phyloP scores from a whole-genome alignment of 805 yeast genomes.

The Saccharomycopsis olivae region DNA sequence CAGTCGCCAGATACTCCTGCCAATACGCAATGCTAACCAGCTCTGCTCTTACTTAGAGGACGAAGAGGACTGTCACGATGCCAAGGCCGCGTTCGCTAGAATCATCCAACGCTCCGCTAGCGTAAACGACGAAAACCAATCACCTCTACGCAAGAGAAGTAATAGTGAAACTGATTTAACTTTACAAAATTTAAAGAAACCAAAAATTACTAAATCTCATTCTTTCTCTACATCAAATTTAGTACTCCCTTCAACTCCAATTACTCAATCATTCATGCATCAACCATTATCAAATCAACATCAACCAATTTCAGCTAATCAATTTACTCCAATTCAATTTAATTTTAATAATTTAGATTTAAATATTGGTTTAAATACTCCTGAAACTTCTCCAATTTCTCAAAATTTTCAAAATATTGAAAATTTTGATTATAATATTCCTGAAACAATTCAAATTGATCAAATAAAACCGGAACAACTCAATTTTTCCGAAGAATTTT shows the following conservation, averaged over 20 bases:
- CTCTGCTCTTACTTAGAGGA: neutral
- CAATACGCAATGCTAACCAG: neutral
- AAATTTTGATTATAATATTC: too few species aligned
- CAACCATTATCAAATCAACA: neutral
- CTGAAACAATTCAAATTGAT: too few species aligned
- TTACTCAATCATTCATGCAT: neutral
- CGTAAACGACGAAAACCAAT: neutral
- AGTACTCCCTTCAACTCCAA: neutral
- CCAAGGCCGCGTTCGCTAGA: slow-evolving; percentile 12
- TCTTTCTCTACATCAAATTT: slow-evolving; percentile 1
- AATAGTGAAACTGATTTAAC: neutral
- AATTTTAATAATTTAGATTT: neutral
- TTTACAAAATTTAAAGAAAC: neutral
- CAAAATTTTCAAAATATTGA: too few species aligned
- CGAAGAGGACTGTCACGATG: slow-evolving; percentile 12
- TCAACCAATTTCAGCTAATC: neutral
- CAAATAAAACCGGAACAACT: slow-evolving; percentile 1
- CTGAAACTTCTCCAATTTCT: neutral
- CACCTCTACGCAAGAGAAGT: neutral
- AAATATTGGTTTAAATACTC: neutral
- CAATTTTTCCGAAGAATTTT: slow-evolving; percentile 4
- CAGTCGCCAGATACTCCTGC: neutral
- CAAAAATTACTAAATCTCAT: neutral
- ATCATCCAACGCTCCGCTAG: neutral
- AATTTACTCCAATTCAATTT: slow-evolving; percentile 1